Evolutionary conservation across 1,284 basidiomycete genomes (phyloP), one percentile per base, ranked within the genome.

Genomic region (Gymnopus androsaceus): DNA sequence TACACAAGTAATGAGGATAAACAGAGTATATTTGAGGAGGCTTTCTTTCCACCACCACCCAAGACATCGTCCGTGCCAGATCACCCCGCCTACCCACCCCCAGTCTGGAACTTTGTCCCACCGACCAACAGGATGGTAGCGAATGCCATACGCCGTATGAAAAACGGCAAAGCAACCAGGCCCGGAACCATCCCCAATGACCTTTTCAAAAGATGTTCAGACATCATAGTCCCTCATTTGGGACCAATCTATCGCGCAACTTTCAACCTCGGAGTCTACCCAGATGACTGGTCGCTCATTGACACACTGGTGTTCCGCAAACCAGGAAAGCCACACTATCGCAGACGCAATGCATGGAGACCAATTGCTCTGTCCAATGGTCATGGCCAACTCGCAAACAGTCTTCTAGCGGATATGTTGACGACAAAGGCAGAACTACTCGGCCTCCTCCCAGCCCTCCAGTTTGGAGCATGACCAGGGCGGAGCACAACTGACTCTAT

Each of bases 1-100:
- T 33, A 69, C 63, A 72, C 72, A 51, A 70, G 66, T n/a, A 56
- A 76, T 65, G 61, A 77, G 67, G 65, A 75, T 72, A 66, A 74
- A 63, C 54, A 74, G 75, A 41, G 82, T 66, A 47, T 73, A 66
- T 33, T 79, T 72, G 61, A 78, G 73, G 54, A 84, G 68, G 8
- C 78, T 6, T 67, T 64, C 56, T 64, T 63, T 48, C 57, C 55
- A 21, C 48, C 54, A 3, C 62, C 54, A 54, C 65, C 41, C 27
- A 48, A 14, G 2, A 14, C 15, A 1, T 8, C 46, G 11, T 12
- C 19, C 9, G 47, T 57, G 19, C 57, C 61, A 21, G 8, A n/a
- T 2, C 27, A 61, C 14, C 44, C 36, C 6, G 19, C 49, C 1
- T 69, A 72, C 56, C 67, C 68, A n/a, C 30, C 37, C 2, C 66